A percentile compares a stretch with the other conserved stretches of the same genome.
Evolutionary conservation across 768 basidiomycete species (phyloP).

Genomic region (Pleurotus giganteus): DNA sequence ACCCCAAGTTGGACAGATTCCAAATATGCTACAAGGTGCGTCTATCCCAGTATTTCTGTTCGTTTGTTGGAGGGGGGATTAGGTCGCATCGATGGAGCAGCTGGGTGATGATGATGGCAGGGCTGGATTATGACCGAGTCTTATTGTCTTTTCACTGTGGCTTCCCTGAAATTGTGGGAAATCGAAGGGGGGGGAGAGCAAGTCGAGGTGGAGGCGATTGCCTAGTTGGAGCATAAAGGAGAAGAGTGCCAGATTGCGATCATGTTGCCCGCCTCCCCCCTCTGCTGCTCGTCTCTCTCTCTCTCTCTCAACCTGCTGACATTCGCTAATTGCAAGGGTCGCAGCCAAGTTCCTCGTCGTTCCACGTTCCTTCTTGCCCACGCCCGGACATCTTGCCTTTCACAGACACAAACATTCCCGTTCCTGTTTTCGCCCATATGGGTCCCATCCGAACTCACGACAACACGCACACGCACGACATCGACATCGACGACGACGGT

Average conservation of each 20-base stretch:
- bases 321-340: neutral
- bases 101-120: too few species aligned
- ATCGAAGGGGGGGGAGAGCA: neutral
- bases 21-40: too few species aligned
- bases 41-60: too few species aligned
- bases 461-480: constrained; percentile 24
- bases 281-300: constrained; percentile 14
- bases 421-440: constrained; percentile 20
- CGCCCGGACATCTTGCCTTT: constrained; percentile 17
- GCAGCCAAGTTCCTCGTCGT: neutral
- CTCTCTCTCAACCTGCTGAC: neutral
- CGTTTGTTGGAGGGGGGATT: too few species aligned
- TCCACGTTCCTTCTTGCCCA: constrained; percentile 8
- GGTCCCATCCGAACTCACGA: constrained; percentile 30
- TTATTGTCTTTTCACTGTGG: too few species aligned
- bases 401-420: neutral
- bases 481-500: constrained; percentile 20
- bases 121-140: too few species aligned
- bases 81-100: too few species aligned
- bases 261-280: constrained; percentile 20
- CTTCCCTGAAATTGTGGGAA: constrained; percentile 10
- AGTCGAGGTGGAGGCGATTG: constrained; percentile 12
- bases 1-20: too few species aligned
- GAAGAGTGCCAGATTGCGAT: constrained; percentile 21
- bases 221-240: constrained; percentile 35